phyloP scores from a whole-genome alignment of 2,329 filamentous ascomycete species.

The Boeremia lycopersici region DNA sequence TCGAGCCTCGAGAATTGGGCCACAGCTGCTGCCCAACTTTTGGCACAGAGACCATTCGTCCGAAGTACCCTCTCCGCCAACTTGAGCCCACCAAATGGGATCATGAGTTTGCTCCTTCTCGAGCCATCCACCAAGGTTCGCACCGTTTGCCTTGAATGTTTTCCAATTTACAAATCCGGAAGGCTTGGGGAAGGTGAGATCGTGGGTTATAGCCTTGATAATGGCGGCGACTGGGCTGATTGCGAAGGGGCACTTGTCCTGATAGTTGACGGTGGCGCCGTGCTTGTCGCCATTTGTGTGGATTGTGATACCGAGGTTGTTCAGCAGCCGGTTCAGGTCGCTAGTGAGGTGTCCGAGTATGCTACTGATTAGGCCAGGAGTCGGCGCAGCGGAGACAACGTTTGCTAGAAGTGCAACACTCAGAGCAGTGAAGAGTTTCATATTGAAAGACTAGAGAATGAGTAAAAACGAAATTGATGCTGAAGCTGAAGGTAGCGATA shows the following conservation, averaged over 20 bases:
- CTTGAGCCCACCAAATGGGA: constrained; percentile 30
- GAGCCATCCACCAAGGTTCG: constrained; percentile 43
- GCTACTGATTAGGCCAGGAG: constrained; percentile 9
- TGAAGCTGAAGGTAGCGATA: no score
- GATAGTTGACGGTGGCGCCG: not conserved
- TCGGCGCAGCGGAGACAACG: constrained; percentile 5
- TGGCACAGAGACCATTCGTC: constrained; percentile 47
- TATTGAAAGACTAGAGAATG: not conserved
- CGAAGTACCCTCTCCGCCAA: constrained; percentile 17
- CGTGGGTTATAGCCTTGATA: not conserved
- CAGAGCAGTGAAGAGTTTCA: constrained; percentile 3
- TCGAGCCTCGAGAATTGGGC: constrained; percentile 32
- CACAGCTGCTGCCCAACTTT: constrained; percentile 35
- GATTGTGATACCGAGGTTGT: constrained; percentile 7
- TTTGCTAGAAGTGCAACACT: constrained; percentile 4
- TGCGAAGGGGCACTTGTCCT: constrained; percentile 8
- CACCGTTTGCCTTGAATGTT: constrained; percentile 21
- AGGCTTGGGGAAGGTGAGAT: constrained; percentile 4
- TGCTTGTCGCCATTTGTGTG: constrained; percentile 1
- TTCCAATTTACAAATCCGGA: constrained; percentile 19
- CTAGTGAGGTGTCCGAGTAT: constrained; percentile 9
- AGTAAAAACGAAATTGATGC: not conserved
- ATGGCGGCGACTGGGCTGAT: not conserved
- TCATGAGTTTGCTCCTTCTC: constrained; percentile 35
- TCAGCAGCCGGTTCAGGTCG: constrained; percentile 8